Base-by-base conservation (phyloP, 2,329 filamentous ascomycete species). In the Exophiala lecanii-corni region DNA sequence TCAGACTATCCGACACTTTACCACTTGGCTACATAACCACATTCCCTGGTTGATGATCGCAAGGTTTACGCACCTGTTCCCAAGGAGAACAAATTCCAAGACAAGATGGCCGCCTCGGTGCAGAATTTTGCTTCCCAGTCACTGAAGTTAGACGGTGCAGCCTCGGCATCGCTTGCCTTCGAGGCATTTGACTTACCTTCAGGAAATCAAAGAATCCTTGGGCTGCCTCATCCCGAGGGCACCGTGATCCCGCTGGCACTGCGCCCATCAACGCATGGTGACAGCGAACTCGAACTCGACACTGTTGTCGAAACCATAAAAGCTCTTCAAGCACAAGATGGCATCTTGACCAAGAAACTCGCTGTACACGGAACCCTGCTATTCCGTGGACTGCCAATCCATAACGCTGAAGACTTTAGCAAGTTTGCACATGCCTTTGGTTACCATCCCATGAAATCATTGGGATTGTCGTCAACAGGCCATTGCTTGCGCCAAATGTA, bases 341-440 rank as follows among this genome's bases (percentile, higher is more conserved):
- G 54, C 5, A 56, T 55, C 9, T 57, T 71, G 7, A 71, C 66
- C 20, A 62, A 66, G 44, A 59, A 62, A 31, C 63, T 74, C 12
- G 64, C 70, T 3, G 51, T 56, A 2, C 71, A 75, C 40, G 70
- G 71, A 3, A 64, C 69, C 2, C 55, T 74, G 1, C 63, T 74
- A 7, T 74, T 74, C 55, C 63, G 70, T 20, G 62, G 60, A 16
- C 57, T 74, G 5, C 70, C 70, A 3, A 72, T 74, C 37, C 58
- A 64, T 30, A 57, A 60, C 41, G 70, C 70, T 2, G 47, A 65
- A 3, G 70, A 72, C 19, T 74, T 74, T 51, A 71, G 67, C 57
- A 63, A 57, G 45, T 74, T 75, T 49, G 68, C 69, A 0, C 71
- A 74, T 43, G 68, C 70, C 0, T 75, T 74, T 49, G 69, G 69